Base-by-base conservation (phyloP, 352 stramenopile species). In the Phytophthora fragariae region DNA sequence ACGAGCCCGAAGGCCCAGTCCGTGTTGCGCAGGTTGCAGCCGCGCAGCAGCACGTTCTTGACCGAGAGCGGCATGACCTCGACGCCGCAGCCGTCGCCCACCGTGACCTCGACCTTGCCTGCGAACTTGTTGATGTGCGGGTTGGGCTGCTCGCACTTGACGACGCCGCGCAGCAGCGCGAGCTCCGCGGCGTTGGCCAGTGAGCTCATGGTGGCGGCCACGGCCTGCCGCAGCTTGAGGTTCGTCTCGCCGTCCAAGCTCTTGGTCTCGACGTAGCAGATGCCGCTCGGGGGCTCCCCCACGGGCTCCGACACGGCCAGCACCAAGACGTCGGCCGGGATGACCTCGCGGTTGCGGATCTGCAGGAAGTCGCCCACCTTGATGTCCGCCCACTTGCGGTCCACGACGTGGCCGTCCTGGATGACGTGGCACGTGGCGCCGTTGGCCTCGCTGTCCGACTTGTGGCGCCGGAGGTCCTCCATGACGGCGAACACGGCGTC, bases 171-270 rank as follows among this genome's bases (percentile, higher is more conserved):
- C 21, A 96, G 62, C 17, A 85, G 70, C 35, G 89, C 74, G 27
- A 94, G 59, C 29, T 92, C 83, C 2, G 76, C 71, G 2, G 80
- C 66, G 44, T 94, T 85, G 8, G 81, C 65, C 15, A 94, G 72
- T 15, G 75, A 76, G 54, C 62, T 86, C 86, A 94, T 94, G 9
- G 86, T 94, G 10, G 85, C 79, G 0, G 85, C 78, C 29, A 95
- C 84, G 3, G 88, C 87, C 41, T 96, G 77, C 2, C 92, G 84
- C 14, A 95, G 68, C 75, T 98, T 98, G n/a, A 98, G 76, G 63
- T 98, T 98, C 4, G 92, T 98, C 70, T 98, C 94, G 2, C 94
- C 94, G 70, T 98, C 94, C 1, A 98, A 76, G 56, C 82, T 95
- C 56, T 96, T 96, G 61, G 94, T 98, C 75, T 98, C 90, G 6